phyloP scores from a whole-genome alignment of 2,329 filamentous ascomycete genomes.

The Beauveria bassiana region DNA sequence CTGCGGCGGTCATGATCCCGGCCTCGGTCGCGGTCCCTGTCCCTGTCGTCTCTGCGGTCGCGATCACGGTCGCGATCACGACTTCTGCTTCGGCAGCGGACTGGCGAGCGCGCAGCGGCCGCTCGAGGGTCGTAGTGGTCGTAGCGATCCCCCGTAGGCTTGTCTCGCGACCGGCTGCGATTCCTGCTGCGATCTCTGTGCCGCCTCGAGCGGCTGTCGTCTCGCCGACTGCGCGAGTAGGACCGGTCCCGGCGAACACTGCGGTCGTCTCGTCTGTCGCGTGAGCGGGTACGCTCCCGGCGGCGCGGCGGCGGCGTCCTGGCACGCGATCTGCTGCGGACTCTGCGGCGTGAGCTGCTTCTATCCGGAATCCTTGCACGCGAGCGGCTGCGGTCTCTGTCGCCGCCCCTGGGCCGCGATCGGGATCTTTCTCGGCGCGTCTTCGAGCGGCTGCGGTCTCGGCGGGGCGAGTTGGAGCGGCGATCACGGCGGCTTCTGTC shows the following conservation, averaged over 20 bases:
- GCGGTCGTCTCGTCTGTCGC: conserved; percentile 22
- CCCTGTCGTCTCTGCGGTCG: conserved; percentile 14
- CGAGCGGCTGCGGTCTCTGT: conserved; percentile 27
- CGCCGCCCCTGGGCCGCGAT: conserved; percentile 29
- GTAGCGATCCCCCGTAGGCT: conserved; percentile 15
- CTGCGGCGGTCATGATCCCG: conserved; percentile 31
- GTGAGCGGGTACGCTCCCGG: conserved; percentile 27
- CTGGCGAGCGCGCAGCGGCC: conserved; percentile 13
- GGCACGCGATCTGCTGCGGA: conserved; percentile 30
- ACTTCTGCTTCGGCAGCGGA: conserved; percentile 20
- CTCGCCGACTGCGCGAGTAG: conserved; percentile 22
- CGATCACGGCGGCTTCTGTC: conserved; percentile 28
- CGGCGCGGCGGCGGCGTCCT: conserved; percentile 18
- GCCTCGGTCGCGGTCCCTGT: conserved; percentile 5
- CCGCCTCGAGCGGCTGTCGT: conserved; percentile 26
- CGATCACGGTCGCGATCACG: conserved; percentile 17
- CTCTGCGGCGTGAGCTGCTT: conserved; percentile 28
- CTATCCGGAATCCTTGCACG: conserved; percentile 27
- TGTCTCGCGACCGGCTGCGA: conserved; percentile 18
- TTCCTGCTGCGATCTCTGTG: conserved; percentile 21
- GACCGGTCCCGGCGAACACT: conserved; percentile 20
- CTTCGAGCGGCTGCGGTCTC: conserved; percentile 30
- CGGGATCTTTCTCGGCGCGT: conserved; percentile 31
- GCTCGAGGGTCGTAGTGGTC: conserved; percentile 28
- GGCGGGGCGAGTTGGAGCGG: conserved; percentile 32